phyloP scores from a whole-genome alignment of 768 basidiomycete species.

The Saitozyma podzolica region DNA sequence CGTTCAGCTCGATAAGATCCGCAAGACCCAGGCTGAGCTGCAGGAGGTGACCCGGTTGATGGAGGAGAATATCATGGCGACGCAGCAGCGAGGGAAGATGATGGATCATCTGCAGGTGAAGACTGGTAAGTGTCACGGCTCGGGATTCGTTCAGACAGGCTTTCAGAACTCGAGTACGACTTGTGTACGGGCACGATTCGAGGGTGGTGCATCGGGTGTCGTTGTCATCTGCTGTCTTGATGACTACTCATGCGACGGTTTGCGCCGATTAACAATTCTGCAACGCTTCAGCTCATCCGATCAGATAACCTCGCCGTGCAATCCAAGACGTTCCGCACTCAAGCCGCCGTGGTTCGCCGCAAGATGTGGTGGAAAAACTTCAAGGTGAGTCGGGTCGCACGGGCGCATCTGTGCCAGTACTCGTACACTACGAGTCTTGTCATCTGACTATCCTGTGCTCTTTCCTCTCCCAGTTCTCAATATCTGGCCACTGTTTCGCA shows the following conservation, averaged over 20 bases:
- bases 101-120: constrained; percentile 27
- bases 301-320: constrained; percentile 14
- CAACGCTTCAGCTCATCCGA: no score
- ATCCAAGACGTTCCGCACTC: constrained; percentile 13
- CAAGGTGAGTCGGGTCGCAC: constrained; percentile 23
- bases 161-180: no score
- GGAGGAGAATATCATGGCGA: constrained; percentile 21
- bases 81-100: constrained; percentile 24
- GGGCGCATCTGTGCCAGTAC: background rate
- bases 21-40: constrained; percentile 7
- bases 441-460: no score
- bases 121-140: constrained; percentile 15
- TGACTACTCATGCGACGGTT: no score
- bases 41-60: constrained; percentile 1
- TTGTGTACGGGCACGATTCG: no score
- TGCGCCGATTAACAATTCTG: no score
- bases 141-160: background rate
- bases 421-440: background rate
- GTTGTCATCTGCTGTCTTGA: no score
- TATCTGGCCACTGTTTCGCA: no score
- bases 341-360: constrained; percentile 20
- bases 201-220: no score
- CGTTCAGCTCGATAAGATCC: constrained; percentile 17
- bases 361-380: constrained; percentile 39
- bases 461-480: no score